These are phyloP conservation scores for Coemansia sp. DNA, from an alignment of 192 early-diverging fungal species.

Conservation along the genomic window DNA sequence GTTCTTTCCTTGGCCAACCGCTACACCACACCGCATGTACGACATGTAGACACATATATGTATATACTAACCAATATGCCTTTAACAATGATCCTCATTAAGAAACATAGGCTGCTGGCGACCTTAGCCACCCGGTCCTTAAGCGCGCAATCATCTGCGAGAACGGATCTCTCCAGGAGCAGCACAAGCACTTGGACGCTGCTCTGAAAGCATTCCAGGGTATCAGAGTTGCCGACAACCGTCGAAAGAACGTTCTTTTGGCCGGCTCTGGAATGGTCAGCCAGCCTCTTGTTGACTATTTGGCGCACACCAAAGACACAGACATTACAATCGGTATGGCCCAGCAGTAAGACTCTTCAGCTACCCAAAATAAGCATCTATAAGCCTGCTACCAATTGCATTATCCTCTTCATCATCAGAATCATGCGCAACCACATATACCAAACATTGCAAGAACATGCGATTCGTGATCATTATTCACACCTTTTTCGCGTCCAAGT, in stretches of 20 bases:
- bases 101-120: slow-evolving; percentile 50
- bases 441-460: no score
- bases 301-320: slow-evolving; percentile 55
- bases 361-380: neutral
- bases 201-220: slow-evolving; percentile 34
- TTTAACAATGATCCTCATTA: no score
- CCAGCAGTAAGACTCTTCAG: slow-evolving; percentile 1
- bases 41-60: no score
- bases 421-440: no score
- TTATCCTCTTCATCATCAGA: slow-evolving; percentile 1
- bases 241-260: slow-evolving; percentile 63
- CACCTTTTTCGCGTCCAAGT: no score
- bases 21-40: no score
- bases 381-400: neutral
- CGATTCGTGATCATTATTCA: no score
- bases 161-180: slow-evolving; percentile 59
- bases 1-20: neutral
- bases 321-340: slow-evolving; percentile 47
- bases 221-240: slow-evolving; percentile 34
- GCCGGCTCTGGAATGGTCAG: slow-evolving; percentile 92
- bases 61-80: no score
- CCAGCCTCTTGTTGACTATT: slow-evolving; percentile 85
- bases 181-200: slow-evolving; percentile 55
- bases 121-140: slow-evolving; percentile 65
- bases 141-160: slow-evolving; percentile 73